Evolutionary conservation across 2,329 filamentous ascomycete species (phyloP).

Genomic region (Stemphylium vesicarium): DNA sequence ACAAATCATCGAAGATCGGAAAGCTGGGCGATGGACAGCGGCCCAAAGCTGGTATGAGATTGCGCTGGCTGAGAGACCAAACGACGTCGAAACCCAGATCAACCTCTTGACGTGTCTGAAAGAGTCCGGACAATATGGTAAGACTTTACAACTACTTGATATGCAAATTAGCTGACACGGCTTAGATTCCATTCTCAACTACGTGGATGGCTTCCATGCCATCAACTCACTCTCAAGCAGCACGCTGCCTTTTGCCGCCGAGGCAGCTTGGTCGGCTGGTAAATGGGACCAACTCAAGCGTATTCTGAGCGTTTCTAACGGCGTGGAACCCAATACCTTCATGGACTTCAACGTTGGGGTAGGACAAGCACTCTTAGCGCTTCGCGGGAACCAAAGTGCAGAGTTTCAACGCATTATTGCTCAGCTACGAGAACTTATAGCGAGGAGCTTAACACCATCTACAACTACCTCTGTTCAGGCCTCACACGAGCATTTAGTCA

Average conservation of each 20-base stretch:
- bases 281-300: conserved; percentile 78
- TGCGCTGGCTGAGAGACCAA: conserved; percentile 78
- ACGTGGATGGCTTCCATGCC: conserved; percentile 76
- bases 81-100: conserved; percentile 77
- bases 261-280: conserved; percentile 89
- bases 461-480: conserved; percentile 81
- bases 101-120: conserved; percentile 87
- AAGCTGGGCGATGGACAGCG: conserved; percentile 90
- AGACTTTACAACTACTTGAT: conserved; percentile 24
- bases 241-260: conserved; percentile 82
- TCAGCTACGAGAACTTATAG: conserved; percentile 71
- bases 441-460: conserved; percentile 75
- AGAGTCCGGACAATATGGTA: conserved; percentile 94
- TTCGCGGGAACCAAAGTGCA: conserved; percentile 59
- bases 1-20: conserved; percentile 89
- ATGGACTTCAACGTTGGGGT: conserved; percentile 84
- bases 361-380: conserved; percentile 69
- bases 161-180: conserved; percentile 23
- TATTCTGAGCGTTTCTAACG: conserved; percentile 60
- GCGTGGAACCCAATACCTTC: conserved; percentile 43
- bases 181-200: conserved; percentile 81
- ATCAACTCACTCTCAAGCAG: conserved; percentile 41
- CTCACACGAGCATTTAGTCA: conserved; percentile 83
- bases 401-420: conserved; percentile 65
- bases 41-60: conserved; percentile 98